These are phyloP conservation scores for Trematosphaeria pertusa DNA, from an alignment of 2,329 filamentous ascomycete species.

Conservation along the genomic window DNA sequence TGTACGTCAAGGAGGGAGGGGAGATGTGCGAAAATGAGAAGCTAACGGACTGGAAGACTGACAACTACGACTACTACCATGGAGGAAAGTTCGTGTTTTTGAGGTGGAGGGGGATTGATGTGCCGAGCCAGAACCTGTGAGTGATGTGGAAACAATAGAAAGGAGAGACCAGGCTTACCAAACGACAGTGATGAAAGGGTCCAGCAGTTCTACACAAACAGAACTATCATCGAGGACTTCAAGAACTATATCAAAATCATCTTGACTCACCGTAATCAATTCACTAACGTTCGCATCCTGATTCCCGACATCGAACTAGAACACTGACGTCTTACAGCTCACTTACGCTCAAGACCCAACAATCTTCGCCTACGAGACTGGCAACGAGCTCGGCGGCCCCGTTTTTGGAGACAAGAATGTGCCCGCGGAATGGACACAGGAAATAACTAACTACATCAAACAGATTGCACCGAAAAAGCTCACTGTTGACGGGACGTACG, in stretches of 20 bases:
- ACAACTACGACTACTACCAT: slow-evolving; percentile 61
- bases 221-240: slow-evolving; percentile 52
- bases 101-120: slow-evolving; percentile 55
- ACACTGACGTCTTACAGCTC: slow-evolving; percentile 1
- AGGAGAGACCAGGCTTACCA: too few species aligned
- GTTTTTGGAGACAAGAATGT: slow-evolving; percentile 55
- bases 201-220: slow-evolving; percentile 57
- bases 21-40: background rate
- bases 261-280: slow-evolving; percentile 56
- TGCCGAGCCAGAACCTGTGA: slow-evolving; percentile 19
- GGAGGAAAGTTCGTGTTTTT: slow-evolving; percentile 60
- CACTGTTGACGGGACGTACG: slow-evolving; percentile 57
- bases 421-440: slow-evolving; percentile 52
- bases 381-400: slow-evolving; percentile 57
- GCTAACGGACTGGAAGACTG: slow-evolving; percentile 33
- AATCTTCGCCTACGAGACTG: slow-evolving; percentile 59
- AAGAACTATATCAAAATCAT: slow-evolving; percentile 56
- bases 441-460: slow-evolving; percentile 55
- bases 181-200: slow-evolving; percentile 37
- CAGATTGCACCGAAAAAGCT: slow-evolving; percentile 54
- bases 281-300: slow-evolving; percentile 56
- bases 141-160: slow-evolving; percentile 22
- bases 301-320: background rate
- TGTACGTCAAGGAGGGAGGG: slow-evolving; percentile 3
- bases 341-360: slow-evolving; percentile 54